Percentiles rank a stretch among this genome's conserved stretches.
Conservation (phyloP, 164 flowering plant genomes). For the Kalanchoe fedtschenkoi region DNA sequence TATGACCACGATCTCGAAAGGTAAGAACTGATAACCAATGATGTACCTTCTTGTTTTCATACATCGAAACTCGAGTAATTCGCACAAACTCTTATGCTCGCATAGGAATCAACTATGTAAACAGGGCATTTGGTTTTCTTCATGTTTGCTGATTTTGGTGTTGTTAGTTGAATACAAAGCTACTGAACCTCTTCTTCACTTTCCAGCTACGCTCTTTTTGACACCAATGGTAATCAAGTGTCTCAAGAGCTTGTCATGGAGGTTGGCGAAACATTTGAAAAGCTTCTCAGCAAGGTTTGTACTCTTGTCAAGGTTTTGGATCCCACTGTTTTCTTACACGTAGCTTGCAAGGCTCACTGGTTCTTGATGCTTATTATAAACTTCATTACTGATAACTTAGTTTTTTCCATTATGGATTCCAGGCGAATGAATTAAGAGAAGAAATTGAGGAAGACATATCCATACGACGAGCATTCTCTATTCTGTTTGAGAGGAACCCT, state of each 20-base stretch:
- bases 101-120: no score
- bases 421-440: conserved; percentile 62
- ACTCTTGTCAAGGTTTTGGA: not conserved
- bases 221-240: conserved; percentile 71
- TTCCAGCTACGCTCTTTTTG: conserved; percentile 82
- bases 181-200: not conserved
- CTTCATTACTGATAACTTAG: not conserved
- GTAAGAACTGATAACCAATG: conserved; percentile 15
- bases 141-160: not conserved
- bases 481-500: conserved; percentile 68
- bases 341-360: no score
- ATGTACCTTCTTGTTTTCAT: not conserved
- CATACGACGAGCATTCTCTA: conserved; percentile 47
- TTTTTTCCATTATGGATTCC: conserved; percentile 12
- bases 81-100: no score
- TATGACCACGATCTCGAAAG: conserved; percentile 96
- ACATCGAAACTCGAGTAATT: not conserved
- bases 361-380: no score
- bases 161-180: not conserved
- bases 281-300: conserved; percentile 60
- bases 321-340: not conserved
- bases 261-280: conserved; percentile 69
- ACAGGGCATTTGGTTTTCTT: not conserved
- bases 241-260: conserved; percentile 61
- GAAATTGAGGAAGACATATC: conserved; percentile 72